Evolutionary conservation across 2,329 filamentous ascomycete genomes (phyloP).

Genomic region (Arthrobotrys pseudoclavata): DNA sequence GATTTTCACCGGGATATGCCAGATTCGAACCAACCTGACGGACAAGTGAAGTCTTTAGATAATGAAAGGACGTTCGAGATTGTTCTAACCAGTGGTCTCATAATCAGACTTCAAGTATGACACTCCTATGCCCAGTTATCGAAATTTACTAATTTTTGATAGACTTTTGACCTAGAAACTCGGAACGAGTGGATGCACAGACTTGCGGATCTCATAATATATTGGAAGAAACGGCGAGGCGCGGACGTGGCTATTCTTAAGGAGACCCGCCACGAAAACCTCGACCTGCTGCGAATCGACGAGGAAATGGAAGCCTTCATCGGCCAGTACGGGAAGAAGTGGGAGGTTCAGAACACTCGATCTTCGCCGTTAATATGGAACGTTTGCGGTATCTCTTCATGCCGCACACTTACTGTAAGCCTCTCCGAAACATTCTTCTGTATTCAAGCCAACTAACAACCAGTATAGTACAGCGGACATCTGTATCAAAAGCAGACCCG

Average conservation of each 20-base stretch:
- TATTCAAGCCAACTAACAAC: not conserved
- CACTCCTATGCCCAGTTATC: not conserved
- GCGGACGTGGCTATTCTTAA: conserved; percentile 74
- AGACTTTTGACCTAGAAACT: conserved; percentile 70
- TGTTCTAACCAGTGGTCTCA: conserved; percentile 73
- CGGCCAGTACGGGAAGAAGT: conserved; percentile 77
- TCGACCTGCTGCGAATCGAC: conserved; percentile 74
- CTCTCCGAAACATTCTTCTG: not conserved
- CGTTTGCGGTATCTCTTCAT: conserved; percentile 75
- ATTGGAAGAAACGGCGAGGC: conserved; percentile 73
- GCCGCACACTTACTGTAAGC: conserved; percentile 72
- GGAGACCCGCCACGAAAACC: conserved; percentile 72
- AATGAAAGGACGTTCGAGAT: conserved; percentile 75
- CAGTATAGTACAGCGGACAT: conserved; percentile 71
- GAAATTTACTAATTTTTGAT: conserved; percentile 64
- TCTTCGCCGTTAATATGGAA: conserved; percentile 77
- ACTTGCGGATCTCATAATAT: conserved; percentile 72
- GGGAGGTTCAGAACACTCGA: conserved; percentile 76
- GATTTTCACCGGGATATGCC: conserved; percentile 58
- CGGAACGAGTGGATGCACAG: conserved; percentile 75
- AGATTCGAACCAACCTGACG: conserved; percentile 70
- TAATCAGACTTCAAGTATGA: conserved; percentile 73
- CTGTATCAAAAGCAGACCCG: conserved; percentile 76
- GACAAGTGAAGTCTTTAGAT: conserved; percentile 70
- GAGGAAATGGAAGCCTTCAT: conserved; percentile 76